Evolutionary conservation across 768 basidiomycete species (phyloP), one percentile per base, ranked within the genome.

Genomic region (Lactarius trivialis): DNA sequence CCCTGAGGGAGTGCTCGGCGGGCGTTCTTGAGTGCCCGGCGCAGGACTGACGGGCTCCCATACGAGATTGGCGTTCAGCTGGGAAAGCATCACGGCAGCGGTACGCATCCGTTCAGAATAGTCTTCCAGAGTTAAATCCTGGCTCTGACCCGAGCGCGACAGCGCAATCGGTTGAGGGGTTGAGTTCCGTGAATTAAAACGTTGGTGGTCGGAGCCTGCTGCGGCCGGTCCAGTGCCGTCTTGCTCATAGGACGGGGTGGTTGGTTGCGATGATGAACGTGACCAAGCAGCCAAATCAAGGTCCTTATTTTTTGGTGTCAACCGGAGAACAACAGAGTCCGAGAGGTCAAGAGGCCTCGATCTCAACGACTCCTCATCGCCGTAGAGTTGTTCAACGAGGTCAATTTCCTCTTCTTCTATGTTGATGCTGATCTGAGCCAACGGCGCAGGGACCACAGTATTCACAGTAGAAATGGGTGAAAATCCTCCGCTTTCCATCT

Each of bases 41-140:
- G 36, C 58, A 1, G 73, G 75, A 8, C n/a, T 15, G 4, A 77
- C 68, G 28, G 79, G 73, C 68, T 89, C 87, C 65, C 83, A 81
- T 33, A 82, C 76, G 55, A 89, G 78, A 69, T 81, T 91, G 1
- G 93, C 87, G 69, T 94, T 97, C 53, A 99, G 81, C 73, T 99
- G 97, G 1, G 97, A 87, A 32, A 99, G 85, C 97, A 99, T 98
- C 65, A 98, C 88, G 11, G 97, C 97, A 11, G 97, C 97, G 11
- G 94, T 97, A 8, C 93, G 85, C 97, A 99, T 99, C 55, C 97
- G 85, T 67, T 98, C 93, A 0, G 96, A 96, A 75, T 99, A 99
- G 68, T 99, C 96, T 68, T 99, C 96, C 26, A 99, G 77, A 0
- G 94, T 93, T 15, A 98, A 76, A 50, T 36, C 67, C 65, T 60